These are phyloP conservation scores for Fusarium ambrosium DNA, from an alignment of 2,329 filamentous ascomycete genomes.

Conservation along the genomic window DNA sequence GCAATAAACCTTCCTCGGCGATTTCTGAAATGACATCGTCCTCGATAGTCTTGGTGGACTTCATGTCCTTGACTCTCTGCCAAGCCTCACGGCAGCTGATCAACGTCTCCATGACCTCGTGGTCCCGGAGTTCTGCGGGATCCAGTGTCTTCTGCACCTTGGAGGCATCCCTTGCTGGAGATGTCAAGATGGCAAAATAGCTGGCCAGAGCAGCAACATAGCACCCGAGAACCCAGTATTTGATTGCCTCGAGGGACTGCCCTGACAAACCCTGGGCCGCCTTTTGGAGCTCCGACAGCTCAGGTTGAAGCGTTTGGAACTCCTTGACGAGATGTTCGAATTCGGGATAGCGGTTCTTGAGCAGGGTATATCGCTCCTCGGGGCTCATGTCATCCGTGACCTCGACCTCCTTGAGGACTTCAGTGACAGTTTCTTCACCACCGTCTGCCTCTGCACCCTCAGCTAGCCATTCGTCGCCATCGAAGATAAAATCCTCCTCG, in stretches of 20 bases:
- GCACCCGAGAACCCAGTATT: conserved; percentile 84
- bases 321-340: conserved; percentile 89
- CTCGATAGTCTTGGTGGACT: conserved; percentile 58
- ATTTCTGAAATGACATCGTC: conserved; percentile 45
- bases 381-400: conserved; percentile 83
- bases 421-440: conserved; percentile 77
- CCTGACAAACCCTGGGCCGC: conserved; percentile 66
- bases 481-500: conserved; percentile 93
- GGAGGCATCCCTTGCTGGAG: conserved; percentile 73
- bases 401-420: conserved; percentile 86
- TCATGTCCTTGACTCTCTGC: conserved; percentile 79
- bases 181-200: conserved; percentile 95
- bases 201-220: conserved; percentile 90
- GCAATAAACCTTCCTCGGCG: conserved; percentile 45
- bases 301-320: conserved; percentile 78
- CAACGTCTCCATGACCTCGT: conserved; percentile 90
- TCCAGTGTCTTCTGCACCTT: conserved; percentile 72
- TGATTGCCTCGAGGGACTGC: conserved; percentile 73
- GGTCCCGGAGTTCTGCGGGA: conserved; percentile 85
- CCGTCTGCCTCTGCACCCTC: conserved; percentile 65
- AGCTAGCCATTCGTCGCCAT: conserved; percentile 87
- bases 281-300: conserved; percentile 70
- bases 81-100: conserved; percentile 85
- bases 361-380: conserved; percentile 80
- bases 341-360: conserved; percentile 89